Base-by-base conservation (phyloP, 2,329 filamentous ascomycete genomes). In the Rutstroemia sp. region DNA sequence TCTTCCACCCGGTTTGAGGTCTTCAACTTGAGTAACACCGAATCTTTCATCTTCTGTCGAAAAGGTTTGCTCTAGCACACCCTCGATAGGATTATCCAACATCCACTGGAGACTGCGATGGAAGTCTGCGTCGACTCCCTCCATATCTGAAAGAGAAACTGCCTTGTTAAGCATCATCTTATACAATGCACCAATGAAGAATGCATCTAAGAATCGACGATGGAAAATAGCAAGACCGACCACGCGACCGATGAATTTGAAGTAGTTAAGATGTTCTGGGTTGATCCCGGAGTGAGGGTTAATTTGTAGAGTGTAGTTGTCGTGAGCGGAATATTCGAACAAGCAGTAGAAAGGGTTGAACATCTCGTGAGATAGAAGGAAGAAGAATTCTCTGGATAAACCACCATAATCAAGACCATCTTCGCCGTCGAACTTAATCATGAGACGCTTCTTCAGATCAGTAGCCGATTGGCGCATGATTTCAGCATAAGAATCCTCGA, bases 331-430 rank as follows among this genome's bases (percentile, higher is more conserved):
- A 74, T 99, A 99, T 75, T 99, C 94, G 78, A 99, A 99, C 54
- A 99, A 80, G 72, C 94, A 99, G 77, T 99, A 99, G 76, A 99
- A 99, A 34, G 94, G 94, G 73, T 99, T 99, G 78, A 99, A 99
- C 94, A 99, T 99, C 77, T 99, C 94, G 75, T 99, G 94, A 16
- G 92, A 97, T 55, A 99, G 83, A 42, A 99, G 78, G 84, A 99
- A 99, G 80, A 99, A 99, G 78, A 99, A 99, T 74, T 99, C 94
- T 81, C 92, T 82, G 38, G 94, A 99, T 56, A 99, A 81, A 79
- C 94, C 94, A 72, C 94, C 94, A 69, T 99, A 99, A 74, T 99
- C 94, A 59, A 99, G 77, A 74, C 94, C 94, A 68, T 99, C 94
- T 75, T 99, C 94, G 49, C 94, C 94, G 65, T 99, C 94, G 65